phyloP scores from a whole-genome alignment of 208 protist genomes.

The Leptomonas seymouri region DNA sequence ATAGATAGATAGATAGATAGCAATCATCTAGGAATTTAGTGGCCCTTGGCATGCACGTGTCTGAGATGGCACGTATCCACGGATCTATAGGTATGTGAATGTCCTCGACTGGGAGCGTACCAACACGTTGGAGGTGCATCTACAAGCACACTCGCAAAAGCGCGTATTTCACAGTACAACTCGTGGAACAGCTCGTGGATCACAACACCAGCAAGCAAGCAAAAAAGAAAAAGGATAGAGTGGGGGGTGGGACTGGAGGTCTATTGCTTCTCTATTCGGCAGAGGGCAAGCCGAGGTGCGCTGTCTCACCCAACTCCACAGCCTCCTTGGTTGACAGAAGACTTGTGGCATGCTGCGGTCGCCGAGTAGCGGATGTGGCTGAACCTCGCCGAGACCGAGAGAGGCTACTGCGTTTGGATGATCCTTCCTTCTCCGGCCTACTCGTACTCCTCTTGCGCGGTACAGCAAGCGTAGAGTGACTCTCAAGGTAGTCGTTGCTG shows the following conservation, averaged over 20 bases:
- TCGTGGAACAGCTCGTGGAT: too few relatives aligned
- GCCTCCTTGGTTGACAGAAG: constrained; percentile 13
- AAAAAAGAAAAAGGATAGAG: constrained; percentile 21
- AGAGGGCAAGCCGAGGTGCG: constrained; percentile 13
- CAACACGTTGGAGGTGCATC: too few relatives aligned
- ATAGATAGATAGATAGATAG: too few relatives aligned
- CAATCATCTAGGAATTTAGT: too few relatives aligned
- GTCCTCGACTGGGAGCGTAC: too few relatives aligned
- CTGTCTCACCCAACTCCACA: background rate
- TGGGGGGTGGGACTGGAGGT: too few relatives aligned
- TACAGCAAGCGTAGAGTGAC: background rate
- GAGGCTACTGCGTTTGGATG: constrained; percentile 1
- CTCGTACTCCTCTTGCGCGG: background rate
- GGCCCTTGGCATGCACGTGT: too few relatives aligned
- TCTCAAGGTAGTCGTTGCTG: background rate
- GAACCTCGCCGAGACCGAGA: constrained; percentile 1
- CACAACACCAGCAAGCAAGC: too few relatives aligned
- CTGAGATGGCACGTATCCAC: too few relatives aligned
- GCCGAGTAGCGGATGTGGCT: background rate
- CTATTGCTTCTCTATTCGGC: background rate
- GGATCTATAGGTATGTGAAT: too few relatives aligned
- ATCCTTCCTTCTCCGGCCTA: background rate
- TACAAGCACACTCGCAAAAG: too few relatives aligned
- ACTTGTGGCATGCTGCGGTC: constrained; percentile 15
- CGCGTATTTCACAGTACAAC: too few relatives aligned